Base-by-base conservation (phyloP, 2,329 filamentous ascomycete genomes). In the Karstenula rhodostoma region DNA sequence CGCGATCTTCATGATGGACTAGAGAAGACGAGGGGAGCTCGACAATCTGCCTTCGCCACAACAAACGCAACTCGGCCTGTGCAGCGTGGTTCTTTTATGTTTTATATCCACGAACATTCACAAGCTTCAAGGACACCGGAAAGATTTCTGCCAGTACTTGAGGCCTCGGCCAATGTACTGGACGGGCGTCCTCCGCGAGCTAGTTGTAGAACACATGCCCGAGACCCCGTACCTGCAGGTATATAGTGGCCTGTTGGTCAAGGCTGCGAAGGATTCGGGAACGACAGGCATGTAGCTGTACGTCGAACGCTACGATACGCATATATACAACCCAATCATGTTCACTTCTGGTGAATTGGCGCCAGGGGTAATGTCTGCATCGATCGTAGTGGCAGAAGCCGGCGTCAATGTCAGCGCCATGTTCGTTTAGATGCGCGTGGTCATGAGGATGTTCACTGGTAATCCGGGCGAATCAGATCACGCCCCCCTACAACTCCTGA, bases 1-100 rank as follows among this genome's bases (percentile, higher is more conserved):
- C 32, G 62, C 49, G 35, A 69, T 44, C 67, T 73, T 76, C 75
- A 77, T 77, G 37, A 52, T 73, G 64, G 50, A 57, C 22, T 33
- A 19, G 23, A 42, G 43, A 19, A 35, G 33, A 33, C 25, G n/a
- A 19, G 37, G 37, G 27, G 22, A 27, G 7, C 22, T 43, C 51
- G 51, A 57, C 44, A 15, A 49, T 49, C 37, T 52, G 29, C 40
- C 50, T 55, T 37, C n/a, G 37, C 53, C 33, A 35, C 35, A 29
- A 61, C 51, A 47, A 32, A 25, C 23, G 10, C 54, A 23, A 19
- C 54, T 37, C n/a, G 57, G 43, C 48, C 29, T 13, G 58, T 33
- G 27, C 15, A 32, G 19, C 22, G 35, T 17, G 19, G 25, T 22
- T 42, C 55, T 57, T 62, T 54, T 60, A 59, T 51, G 58, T 58